These are phyloP conservation scores for Achlya hypogyna DNA, from an alignment of 352 stramenopile genomes.

Conservation along the genomic window DNA sequence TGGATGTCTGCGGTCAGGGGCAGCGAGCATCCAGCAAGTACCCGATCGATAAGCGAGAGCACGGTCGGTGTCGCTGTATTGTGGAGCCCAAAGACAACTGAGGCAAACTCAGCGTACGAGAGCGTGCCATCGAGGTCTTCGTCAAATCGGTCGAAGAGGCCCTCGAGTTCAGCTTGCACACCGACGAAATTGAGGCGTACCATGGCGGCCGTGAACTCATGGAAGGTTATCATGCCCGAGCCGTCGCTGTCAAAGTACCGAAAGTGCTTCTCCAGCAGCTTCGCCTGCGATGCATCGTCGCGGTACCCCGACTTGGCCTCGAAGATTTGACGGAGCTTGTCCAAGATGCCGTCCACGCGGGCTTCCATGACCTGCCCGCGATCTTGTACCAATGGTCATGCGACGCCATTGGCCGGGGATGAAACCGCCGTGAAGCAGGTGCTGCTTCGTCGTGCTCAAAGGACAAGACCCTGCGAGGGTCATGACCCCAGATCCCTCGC, in stretches of 20 bases:
- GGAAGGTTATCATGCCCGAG: slow-evolving; percentile 70
- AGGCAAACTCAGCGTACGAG: slow-evolving; percentile 67
- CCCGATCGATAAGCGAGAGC: slow-evolving; percentile 5
- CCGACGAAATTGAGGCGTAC: slow-evolving; percentile 83
- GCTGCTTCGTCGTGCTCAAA: too few relatives aligned
- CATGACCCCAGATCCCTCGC: too few relatives aligned
- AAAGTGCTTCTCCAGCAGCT: slow-evolving; percentile 61
- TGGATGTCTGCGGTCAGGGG: slow-evolving; percentile 27
- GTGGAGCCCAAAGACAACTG: slow-evolving; percentile 33
- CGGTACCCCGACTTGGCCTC: slow-evolving; percentile 69
- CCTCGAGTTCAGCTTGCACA: slow-evolving; percentile 73
- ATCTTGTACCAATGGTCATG: neutral
- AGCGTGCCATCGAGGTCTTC: slow-evolving; percentile 67
- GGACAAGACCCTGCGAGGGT: too few relatives aligned
- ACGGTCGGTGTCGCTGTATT: neutral
- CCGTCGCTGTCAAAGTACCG: slow-evolving; percentile 61
- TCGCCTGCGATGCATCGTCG: slow-evolving; percentile 38
- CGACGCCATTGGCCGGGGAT: neutral
- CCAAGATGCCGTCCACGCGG: slow-evolving; percentile 41
- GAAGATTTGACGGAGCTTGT: slow-evolving; percentile 48
- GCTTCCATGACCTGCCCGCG: slow-evolving; percentile 24
- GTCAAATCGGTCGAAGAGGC: slow-evolving; percentile 85
- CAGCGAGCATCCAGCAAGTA: slow-evolving; percentile 1
- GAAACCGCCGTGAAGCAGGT: too few relatives aligned
- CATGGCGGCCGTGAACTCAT: slow-evolving; percentile 84